Evolutionary conservation across 495 filamentous ascomycete species (phyloP).

Genomic region (Jackrogersella multiformis): DNA sequence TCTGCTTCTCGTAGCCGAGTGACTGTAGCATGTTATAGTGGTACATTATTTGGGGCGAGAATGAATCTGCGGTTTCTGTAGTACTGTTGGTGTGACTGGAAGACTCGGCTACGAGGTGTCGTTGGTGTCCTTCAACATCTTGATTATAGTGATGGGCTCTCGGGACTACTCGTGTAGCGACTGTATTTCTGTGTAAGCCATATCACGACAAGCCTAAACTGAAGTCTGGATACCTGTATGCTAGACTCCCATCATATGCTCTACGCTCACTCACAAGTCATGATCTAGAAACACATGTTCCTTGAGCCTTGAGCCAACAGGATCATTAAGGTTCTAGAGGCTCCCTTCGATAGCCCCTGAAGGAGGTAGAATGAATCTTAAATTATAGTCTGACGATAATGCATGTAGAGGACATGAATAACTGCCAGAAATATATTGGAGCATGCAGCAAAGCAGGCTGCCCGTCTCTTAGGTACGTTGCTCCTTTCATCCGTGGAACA

Average conservation of each 20-base stretch:
- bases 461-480: not conserved
- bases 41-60: not conserved
- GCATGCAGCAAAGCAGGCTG: not conserved
- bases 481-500: not conserved
- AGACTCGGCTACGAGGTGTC: not conserved
- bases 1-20: not conserved
- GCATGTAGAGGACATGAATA: not conserved
- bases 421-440: conserved; percentile 4
- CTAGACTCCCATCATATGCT: not conserved
- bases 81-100: not conserved
- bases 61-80: not conserved
- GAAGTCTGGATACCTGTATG: not conserved
- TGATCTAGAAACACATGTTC: not conserved
- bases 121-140: not conserved
- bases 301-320: not conserved
- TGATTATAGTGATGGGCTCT: no score
- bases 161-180: not conserved
- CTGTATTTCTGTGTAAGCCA: not conserved
- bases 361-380: not conserved
- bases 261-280: not conserved
- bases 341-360: not conserved
- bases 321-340: conserved; percentile 21
- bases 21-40: not conserved
- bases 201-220: not conserved
- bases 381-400: not conserved